These are phyloP conservation scores for Rubia peregrina DNA, from an alignment of 305 asterid genomes.

Conservation along the genomic window DNA sequence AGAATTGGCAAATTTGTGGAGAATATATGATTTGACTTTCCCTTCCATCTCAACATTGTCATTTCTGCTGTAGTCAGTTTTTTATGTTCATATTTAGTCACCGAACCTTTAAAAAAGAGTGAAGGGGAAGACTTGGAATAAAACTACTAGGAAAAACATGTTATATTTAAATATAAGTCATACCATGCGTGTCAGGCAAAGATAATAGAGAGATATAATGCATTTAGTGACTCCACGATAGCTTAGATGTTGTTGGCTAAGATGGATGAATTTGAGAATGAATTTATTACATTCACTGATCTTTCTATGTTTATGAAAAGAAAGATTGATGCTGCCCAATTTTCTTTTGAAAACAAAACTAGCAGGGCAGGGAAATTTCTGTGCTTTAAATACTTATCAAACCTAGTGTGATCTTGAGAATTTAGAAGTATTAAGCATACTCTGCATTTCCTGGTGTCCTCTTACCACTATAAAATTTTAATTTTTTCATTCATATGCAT, in stretches of 20 bases:
- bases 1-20: background rate
- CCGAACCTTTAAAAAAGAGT: background rate
- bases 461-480: background rate
- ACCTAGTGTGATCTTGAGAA: background rate
- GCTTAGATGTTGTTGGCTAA: background rate
- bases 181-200: background rate
- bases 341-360: background rate
- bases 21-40: background rate
- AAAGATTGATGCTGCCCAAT: background rate
- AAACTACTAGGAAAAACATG: background rate
- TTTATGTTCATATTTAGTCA: background rate
- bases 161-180: background rate
- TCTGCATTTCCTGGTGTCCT: background rate
- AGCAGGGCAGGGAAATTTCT: background rate
- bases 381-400: background rate
- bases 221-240: background rate
- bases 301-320: conserved; percentile 1
- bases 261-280: background rate
- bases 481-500: background rate
- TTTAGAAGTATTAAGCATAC: background rate
- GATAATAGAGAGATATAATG: background rate
- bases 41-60: background rate
- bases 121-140: background rate
- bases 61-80: background rate
- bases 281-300: background rate